phyloP scores from a whole-genome alignment of 2,329 filamentous ascomycete species.

The Colletotrichum sp. region DNA sequence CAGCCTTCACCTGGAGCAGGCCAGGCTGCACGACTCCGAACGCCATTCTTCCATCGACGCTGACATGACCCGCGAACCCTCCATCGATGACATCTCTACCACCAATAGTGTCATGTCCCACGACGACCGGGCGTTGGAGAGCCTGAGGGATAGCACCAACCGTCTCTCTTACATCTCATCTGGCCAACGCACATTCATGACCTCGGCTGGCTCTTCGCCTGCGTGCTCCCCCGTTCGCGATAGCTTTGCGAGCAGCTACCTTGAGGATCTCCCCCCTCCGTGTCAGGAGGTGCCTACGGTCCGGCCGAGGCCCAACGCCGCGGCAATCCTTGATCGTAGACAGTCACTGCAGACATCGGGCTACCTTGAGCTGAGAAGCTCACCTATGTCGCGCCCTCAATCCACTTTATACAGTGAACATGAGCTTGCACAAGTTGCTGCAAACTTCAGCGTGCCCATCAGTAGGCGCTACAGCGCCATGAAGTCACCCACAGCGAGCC shows the following conservation, averaged over 20 bases:
- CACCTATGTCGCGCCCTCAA: conserved; percentile 27
- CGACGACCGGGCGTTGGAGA: conserved; percentile 64
- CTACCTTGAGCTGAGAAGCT: conserved; percentile 43
- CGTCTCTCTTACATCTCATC: conserved; percentile 66
- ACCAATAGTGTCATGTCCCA: conserved; percentile 63
- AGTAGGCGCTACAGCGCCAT: conserved; percentile 50
- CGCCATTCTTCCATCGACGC: conserved; percentile 25
- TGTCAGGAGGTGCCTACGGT: conserved; percentile 27
- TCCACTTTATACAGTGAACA: conserved; percentile 30
- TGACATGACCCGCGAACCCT: conserved; percentile 42
- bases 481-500: conserved; percentile 29
- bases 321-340: conserved; percentile 55
- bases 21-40: conserved; percentile 26
- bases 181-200: conserved; percentile 64
- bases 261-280: conserved; percentile 21
- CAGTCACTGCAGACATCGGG: conserved; percentile 56
- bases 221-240: conserved; percentile 60
- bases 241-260: conserved; percentile 47
- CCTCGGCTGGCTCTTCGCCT: conserved; percentile 64
- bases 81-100: conserved; percentile 60
- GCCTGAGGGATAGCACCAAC: conserved; percentile 59
- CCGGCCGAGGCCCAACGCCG: conserved; percentile 56
- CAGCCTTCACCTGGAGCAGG: conserved; percentile 33
- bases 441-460: conserved; percentile 60
- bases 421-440: conserved; percentile 31